Evolutionary conservation across 1,284 basidiomycete species (phyloP).

Genomic region (Veloboletus limbatus): DNA sequence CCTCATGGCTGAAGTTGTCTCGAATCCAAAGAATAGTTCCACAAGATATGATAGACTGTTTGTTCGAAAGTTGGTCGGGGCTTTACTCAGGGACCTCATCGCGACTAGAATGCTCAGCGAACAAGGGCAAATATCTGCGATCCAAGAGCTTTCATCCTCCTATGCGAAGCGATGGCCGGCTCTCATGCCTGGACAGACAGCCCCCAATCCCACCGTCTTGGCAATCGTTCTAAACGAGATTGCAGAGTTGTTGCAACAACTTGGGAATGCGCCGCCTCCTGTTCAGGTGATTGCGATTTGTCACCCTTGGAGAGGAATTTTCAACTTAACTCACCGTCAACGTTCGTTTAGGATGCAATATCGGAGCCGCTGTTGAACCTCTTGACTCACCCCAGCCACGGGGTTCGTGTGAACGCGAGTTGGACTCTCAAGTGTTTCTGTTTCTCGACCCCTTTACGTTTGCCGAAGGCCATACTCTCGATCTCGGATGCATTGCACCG

Average conservation of each 20-base stretch:
- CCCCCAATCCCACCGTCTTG: slow-evolving; percentile 71
- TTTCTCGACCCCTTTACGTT: slow-evolving; percentile 79
- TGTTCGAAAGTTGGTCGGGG: slow-evolving; percentile 70
- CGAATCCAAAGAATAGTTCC: slow-evolving; percentile 49
- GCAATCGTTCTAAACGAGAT: slow-evolving; percentile 82
- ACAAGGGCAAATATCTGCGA: slow-evolving; percentile 89
- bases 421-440: slow-evolving; percentile 92
- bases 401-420: slow-evolving; percentile 81
- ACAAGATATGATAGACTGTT: slow-evolving; percentile 75
- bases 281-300: slow-evolving; percentile 60
- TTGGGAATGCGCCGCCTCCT: slow-evolving; percentile 88
- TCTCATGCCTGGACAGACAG: slow-evolving; percentile 81
- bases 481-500: slow-evolving; percentile 81
- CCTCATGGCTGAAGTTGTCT: slow-evolving; percentile 75
- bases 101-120: slow-evolving; percentile 88
- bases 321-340: slow-evolving; percentile 4
- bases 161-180: slow-evolving; percentile 93
- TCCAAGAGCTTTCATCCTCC: slow-evolving; percentile 77
- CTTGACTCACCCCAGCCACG: slow-evolving; percentile 84
- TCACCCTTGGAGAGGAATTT: background rate
- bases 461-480: slow-evolving; percentile 75
- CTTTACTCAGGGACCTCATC: slow-evolving; percentile 83
- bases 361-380: slow-evolving; percentile 84
- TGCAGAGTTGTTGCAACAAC: slow-evolving; percentile 80
- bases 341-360: slow-evolving; percentile 64